Conservation (phyloP, 2,329 filamentous ascomycete species). For the Cytospora schulzeri region DNA sequence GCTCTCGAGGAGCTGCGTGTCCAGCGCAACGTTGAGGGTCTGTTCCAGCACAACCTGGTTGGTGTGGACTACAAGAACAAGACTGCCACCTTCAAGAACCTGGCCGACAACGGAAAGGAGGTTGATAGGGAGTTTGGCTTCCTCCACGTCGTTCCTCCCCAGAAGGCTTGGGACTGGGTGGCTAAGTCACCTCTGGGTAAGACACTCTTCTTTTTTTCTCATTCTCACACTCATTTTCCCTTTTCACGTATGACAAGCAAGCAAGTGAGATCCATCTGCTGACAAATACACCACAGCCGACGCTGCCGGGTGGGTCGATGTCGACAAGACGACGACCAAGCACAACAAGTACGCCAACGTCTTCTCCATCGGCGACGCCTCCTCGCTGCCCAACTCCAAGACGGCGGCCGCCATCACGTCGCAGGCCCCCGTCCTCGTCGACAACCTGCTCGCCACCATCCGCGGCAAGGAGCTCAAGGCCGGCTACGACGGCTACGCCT, state of each 20-base stretch:
- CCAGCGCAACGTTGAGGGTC: slow-evolving; percentile 40
- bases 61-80: slow-evolving; percentile 38
- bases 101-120: slow-evolving; percentile 35
- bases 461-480: slow-evolving; percentile 38
- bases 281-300: slow-evolving; percentile 18
- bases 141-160: slow-evolving; percentile 40
- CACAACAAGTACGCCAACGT: slow-evolving; percentile 41
- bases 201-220: background rate
- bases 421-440: slow-evolving; percentile 46
- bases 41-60: slow-evolving; percentile 44
- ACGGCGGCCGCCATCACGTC: slow-evolving; percentile 49
- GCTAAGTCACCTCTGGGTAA: slow-evolving; percentile 36
- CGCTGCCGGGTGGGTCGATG: slow-evolving; percentile 31
- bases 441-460: slow-evolving; percentile 42
- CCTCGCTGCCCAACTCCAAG: slow-evolving; percentile 45
- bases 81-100: slow-evolving; percentile 38
- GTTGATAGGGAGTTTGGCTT: slow-evolving; percentile 40
- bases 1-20: slow-evolving; percentile 39
- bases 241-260: no score
- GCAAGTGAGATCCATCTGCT: slow-evolving; percentile 34
- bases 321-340: slow-evolving; percentile 31
- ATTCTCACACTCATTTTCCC: no score
- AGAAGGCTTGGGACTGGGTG: slow-evolving; percentile 31
- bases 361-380: slow-evolving; percentile 44
- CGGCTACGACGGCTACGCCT: slow-evolving; percentile 48